A percentile compares a stretch with the other conserved stretches of the same genome.
These are phyloP conservation scores for Gastrodia elata DNA, from an alignment of 106 monocot species.

Conservation along the genomic window DNA sequence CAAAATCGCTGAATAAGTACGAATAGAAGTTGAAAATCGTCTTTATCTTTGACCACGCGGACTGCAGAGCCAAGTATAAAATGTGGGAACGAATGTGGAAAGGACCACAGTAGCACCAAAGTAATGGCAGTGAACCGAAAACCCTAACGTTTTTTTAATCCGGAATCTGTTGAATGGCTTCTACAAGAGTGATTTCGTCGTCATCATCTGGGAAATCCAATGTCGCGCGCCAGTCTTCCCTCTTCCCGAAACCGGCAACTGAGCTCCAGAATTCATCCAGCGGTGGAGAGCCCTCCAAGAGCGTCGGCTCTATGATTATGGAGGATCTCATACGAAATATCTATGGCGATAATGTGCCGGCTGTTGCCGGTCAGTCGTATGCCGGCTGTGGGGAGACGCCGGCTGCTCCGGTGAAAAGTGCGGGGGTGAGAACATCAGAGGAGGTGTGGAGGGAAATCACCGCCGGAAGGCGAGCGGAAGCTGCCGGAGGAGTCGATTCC, in stretches of 20 bases:
- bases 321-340: constrained; percentile 45
- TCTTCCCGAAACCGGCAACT: constrained; percentile 8
- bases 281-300: constrained; percentile 10
- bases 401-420: neutral
- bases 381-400: neutral
- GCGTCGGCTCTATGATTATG: constrained; percentile 47
- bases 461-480: neutral
- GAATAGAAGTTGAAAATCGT: too few species aligned
- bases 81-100: too few species aligned
- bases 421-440: constrained; percentile 1
- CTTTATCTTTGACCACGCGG: too few species aligned
- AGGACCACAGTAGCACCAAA: too few species aligned
- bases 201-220: constrained; percentile 27
- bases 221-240: constrained; percentile 17
- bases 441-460: constrained; percentile 16
- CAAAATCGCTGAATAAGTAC: too few species aligned
- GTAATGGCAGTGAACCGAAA: neutral
- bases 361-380: neutral
- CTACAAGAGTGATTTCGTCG: constrained; percentile 42
- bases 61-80: too few species aligned
- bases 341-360: constrained; percentile 13
- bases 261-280: constrained; percentile 17
- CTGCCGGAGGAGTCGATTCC: neutral
- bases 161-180: constrained; percentile 19
- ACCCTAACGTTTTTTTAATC: neutral